Base-by-base conservation (phyloP, 2,329 filamentous ascomycete species). In the Calycina herbarum region DNA sequence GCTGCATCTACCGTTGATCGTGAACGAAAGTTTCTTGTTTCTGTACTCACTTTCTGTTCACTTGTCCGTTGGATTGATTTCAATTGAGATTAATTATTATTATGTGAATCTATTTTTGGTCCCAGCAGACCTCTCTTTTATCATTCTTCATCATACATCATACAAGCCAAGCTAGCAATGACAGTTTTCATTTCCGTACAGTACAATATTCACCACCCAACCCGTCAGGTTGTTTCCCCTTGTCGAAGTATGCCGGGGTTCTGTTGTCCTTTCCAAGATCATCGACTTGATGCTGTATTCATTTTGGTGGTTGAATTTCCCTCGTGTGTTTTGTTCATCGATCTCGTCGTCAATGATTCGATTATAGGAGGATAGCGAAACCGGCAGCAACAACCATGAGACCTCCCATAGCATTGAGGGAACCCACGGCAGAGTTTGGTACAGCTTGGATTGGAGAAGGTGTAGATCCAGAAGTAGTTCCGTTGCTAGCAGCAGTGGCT, bases 301-400 rank as follows among this genome's bases (percentile, higher is more conserved):
- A 1, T 15, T 17, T 40, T 40, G 11, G 38, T 40, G 11, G 13
- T 40, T 40, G 38, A 15, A 15, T 40, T 38, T 15, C 38, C 38
- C 2, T 40, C 13, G 24, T 35, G 24, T 29, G 27, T 58, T 64
- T 63, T 35, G 31, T 10, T 35, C 27, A 29, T 24, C 15, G 54
- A 45, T 5, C 11, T 17, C 8, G 20, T 59, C 31, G 5, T 45
- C 27, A 10, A 38, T 57, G 27, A 27, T 35, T 61, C 38, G 20
- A 63, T 68, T 61, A 69, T 61, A 69, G 20, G 38, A 69, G 38
- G 56, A 66, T 51, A 24, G 62, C 66, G 57, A 67, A 66, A 29
- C 64, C 57, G 33, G 60, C 67, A 35, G 65, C 69, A 24, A 65
- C 61, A 54, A 59, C 63, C 33, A 68, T 20, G 13, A 69, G 33